Conservation (phyloP, 768 basidiomycete species). For the Russula griseocarnosa region DNA sequence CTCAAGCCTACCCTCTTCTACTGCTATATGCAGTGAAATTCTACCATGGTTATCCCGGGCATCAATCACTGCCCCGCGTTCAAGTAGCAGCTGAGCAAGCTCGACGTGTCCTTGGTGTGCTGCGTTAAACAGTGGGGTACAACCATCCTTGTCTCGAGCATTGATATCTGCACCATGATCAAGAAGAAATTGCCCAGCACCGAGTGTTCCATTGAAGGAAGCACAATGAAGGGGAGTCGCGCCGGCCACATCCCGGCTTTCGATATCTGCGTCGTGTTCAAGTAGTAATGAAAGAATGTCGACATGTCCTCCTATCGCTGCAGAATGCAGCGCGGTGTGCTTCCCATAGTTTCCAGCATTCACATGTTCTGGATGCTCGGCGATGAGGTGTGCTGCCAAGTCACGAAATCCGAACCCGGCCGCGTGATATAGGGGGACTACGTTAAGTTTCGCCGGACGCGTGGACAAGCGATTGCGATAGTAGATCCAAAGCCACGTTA, state of each 20-base stretch:
- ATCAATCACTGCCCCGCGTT: neutral
- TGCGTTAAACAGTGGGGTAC: neutral
- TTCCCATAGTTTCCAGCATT: neutral
- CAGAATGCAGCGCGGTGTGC: neutral
- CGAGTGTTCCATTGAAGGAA: neutral
- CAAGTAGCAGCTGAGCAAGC: neutral
- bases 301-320: neutral
- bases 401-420: neutral
- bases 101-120: neutral
- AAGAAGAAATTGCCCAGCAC: neutral
- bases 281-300: neutral
- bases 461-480: too few relatives aligned
- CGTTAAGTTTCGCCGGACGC: neutral
- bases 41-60: too few relatives aligned
- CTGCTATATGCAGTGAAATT: neutral
- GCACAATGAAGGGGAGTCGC: neutral
- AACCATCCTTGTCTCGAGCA: neutral
- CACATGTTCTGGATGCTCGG: neutral
- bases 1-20: neutral
- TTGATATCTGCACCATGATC: neutral
- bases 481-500: neutral
- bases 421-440: neutral
- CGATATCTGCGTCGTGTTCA: neutral
- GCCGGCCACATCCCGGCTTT: neutral
- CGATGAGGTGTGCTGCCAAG: neutral